Base-by-base conservation (phyloP, 169 alveolate genomes). In the Plasmodium sp. region DNA sequence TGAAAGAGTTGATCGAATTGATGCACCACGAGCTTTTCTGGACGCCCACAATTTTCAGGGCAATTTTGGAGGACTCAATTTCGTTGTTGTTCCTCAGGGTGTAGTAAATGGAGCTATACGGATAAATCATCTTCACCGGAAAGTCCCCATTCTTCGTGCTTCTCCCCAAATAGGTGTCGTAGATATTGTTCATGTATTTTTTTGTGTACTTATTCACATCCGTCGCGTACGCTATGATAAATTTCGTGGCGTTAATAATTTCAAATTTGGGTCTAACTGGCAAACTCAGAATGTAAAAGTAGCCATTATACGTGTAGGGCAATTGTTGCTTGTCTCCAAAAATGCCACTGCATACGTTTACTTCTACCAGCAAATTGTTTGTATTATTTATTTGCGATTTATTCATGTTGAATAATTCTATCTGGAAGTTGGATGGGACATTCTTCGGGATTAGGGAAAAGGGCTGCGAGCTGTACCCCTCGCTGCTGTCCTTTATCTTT, bases 271-370 rank as follows among this genome's bases (percentile, higher is more conserved):
- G 97, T 81, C 96, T 81, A 36, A 84, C 84, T 0, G 98, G 98
- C 31, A 96, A 67, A 43, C 97, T 95, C 22, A 97, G 96, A 27
- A 96, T 96, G 77, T 95, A 92, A 82, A 96, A 97, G 72, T 93
- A 96, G 10, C 98, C 98, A 84, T 97, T 97, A 91, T 95, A 96
- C 45, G 96, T 94, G 85, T 96, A 97, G 5, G 98, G 98, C 71
- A 97, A 79, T 71, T 96, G 95, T 12, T 96, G 95, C 22, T 96
- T 96, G 71, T 96, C 97, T 36, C 97, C 96, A 81, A 97, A 97
- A 51, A 93, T 91, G 18, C 98, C 98, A 12, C 96, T 95, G 22
- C 97, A 95, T 16, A 97, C 96, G 81, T 96, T 95, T 18, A 96
- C 96, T 75, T 97, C 97, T 71, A 97, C 85, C 48, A 97, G 81